Base-by-base conservation (phyloP, 192 early-diverging fungal genomes). In the Backusella parvicylindrica region DNA sequence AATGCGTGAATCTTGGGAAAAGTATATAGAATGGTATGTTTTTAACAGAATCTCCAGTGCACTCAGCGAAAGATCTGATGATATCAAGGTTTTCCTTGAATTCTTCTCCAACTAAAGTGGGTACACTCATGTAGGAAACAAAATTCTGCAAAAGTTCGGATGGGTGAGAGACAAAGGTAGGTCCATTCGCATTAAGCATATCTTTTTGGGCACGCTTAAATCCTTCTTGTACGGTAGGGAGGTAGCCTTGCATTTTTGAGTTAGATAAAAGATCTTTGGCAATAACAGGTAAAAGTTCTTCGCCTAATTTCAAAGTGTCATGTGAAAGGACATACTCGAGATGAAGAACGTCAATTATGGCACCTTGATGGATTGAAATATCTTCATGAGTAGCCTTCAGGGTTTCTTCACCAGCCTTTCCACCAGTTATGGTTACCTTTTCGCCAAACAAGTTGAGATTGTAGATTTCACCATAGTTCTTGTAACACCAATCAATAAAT, bases 111-210 rank as follows among this genome's bases (percentile, higher is more conserved):
- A 78, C 30, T 7, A 78, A 53, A 7, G 49, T 49, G 18, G 69
- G 72, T 21, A 78, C 77, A 64, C 77, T 78, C 38, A 78, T 78
- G 37, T 73, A 73, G 5, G 77, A 72, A 8, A 78, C 72, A n/a
- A 78, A 33, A 6, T 63, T 28, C 33, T 78, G 77, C 2, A 78
- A n/a, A 18, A 78, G 68, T 0, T n/a, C 4, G 26, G 31, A 12
- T 15, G 68, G 37, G 26, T 73, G 16, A 2, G 11, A 1, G 49
- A 78, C 4, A 1, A 23, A 38, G 9, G 23, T 26, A 21, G 35
- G n/a, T 8, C 28, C 31, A 8, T 68, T 18, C 2, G 35, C 0
- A 5, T 32, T 36, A 18, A 75, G 26, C 23, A 68, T 11, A 1
- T 73, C 72, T 8, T 50, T 36, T 16, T 68, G n/a, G 15, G 49